Evolutionary conservation across 371 early-diverging fungal genomes (phyloP).

Genomic region (Batkoa obscura): DNA sequence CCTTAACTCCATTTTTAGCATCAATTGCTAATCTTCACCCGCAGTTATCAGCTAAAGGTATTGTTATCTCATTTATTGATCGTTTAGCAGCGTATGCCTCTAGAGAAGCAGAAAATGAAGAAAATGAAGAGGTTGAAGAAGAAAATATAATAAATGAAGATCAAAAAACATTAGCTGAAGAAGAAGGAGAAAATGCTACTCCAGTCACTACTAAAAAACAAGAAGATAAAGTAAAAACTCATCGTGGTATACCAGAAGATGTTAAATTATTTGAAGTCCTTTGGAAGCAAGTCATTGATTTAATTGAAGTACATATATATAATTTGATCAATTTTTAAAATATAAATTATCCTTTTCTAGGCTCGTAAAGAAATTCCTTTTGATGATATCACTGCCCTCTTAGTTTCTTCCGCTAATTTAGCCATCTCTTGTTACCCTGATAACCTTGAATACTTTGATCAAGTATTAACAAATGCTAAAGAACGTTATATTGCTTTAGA

Average conservation of each 20-base stretch:
- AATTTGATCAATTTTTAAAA: too few relatives aligned
- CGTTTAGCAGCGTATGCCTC: slow-evolving; percentile 66
- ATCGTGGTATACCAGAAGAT: slow-evolving; percentile 60
- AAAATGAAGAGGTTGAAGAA: slow-evolving; percentile 11
- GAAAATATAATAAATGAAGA: slow-evolving; percentile 12
- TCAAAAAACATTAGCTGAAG: slow-evolving; percentile 13
- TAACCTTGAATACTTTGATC: slow-evolving; percentile 61
- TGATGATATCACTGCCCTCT: slow-evolving; percentile 69
- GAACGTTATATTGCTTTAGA: slow-evolving; percentile 31
- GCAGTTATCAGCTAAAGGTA: slow-evolving; percentile 80
- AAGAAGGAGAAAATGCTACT: slow-evolving; percentile 12
- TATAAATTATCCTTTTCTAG: slow-evolving; percentile 12
- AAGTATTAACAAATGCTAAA: slow-evolving; percentile 66
- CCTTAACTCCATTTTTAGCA: slow-evolving; percentile 68
- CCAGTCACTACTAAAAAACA: slow-evolving; percentile 12
- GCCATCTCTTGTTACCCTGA: slow-evolving; percentile 85
- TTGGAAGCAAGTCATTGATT: slow-evolving; percentile 78
- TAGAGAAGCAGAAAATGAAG: slow-evolving; percentile 29
- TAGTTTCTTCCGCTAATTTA: slow-evolving; percentile 67
- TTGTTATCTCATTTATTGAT: slow-evolving; percentile 83
- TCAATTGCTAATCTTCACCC: slow-evolving; percentile 78
- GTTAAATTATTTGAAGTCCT: slow-evolving; percentile 82
- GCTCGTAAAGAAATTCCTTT: slow-evolving; percentile 77
- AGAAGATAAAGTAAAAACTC: slow-evolving; percentile 8
- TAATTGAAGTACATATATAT: slow-evolving; percentile 46